Evolutionary conservation across 2,329 filamentous ascomycete genomes (phyloP).

Genomic region (Penicillium sp.): DNA sequence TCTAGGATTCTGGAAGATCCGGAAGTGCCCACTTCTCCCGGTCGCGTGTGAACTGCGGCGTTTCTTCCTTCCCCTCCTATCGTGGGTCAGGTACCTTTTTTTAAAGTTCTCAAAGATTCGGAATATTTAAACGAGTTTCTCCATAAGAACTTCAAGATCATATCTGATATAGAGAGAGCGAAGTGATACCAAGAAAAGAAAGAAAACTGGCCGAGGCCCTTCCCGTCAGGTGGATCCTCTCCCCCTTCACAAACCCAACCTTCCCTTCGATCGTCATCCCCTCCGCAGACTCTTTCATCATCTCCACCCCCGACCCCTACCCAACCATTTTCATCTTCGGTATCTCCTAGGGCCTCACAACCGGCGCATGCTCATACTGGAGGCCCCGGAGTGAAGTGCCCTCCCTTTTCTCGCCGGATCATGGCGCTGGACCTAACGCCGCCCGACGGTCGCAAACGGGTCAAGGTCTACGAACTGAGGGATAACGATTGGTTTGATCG

Average conservation of each 20-base stretch:
- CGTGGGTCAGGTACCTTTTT: not conserved
- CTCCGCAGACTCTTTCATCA: slow-evolving; percentile 28
- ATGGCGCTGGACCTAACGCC: slow-evolving; percentile 52
- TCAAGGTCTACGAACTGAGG: slow-evolving; percentile 98
- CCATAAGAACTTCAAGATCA: not conserved
- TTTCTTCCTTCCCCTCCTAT: not conserved
- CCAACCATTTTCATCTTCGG: slow-evolving; percentile 10
- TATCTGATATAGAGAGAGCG: not conserved
- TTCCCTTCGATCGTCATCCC: slow-evolving; percentile 24
- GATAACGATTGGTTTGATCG: slow-evolving; percentile 99
- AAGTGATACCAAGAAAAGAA: not conserved
- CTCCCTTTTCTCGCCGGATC: slow-evolving; percentile 34
- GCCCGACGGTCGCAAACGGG: slow-evolving; percentile 60
- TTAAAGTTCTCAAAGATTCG: not conserved
- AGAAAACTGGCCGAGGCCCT: slow-evolving; percentile 18
- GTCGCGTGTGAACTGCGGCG: slow-evolving; percentile 17
- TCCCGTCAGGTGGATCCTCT: slow-evolving; percentile 11
- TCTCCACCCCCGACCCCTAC: slow-evolving; percentile 19
- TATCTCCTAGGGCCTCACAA: slow-evolving; percentile 27
- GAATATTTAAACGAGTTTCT: not conserved
- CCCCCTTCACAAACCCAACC: slow-evolving; percentile 11
- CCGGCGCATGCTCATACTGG: slow-evolving; percentile 35
- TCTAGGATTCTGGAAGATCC: not conserved
- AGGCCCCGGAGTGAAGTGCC: slow-evolving; percentile 41
- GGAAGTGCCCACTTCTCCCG: slow-evolving; percentile 11